Conservation (phyloP, 305 asterid genomes). For the Solanum hybrid region DNA sequence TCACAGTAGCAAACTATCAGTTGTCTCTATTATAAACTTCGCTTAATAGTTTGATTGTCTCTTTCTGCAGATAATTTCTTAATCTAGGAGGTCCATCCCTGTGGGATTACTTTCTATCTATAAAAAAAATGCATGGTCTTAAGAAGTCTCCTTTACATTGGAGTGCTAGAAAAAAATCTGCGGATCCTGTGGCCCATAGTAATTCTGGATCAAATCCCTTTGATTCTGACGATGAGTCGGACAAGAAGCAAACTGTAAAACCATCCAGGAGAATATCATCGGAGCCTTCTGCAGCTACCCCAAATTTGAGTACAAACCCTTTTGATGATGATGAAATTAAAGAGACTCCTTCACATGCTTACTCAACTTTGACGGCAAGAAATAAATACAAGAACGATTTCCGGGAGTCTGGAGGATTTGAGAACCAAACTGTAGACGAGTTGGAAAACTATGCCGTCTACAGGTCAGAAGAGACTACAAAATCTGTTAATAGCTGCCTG, state of each 20-base stretch:
- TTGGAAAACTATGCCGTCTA: constrained; percentile 65
- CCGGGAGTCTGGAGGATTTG: constrained; percentile 64
- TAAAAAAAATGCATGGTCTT: constrained; percentile 49
- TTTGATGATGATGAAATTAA: constrained; percentile 52
- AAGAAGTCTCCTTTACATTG: constrained; percentile 54
- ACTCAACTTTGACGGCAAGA: constrained; percentile 33
- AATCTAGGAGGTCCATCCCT: background rate
- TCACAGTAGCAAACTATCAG: background rate
- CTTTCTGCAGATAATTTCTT: constrained; percentile 3
- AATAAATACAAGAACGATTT: constrained; percentile 62
- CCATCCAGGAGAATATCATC: constrained; percentile 46
- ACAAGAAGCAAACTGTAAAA: constrained; percentile 37
- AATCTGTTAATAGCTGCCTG: constrained; percentile 52
- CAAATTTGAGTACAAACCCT: constrained; percentile 38
- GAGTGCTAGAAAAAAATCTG: constrained; percentile 41
- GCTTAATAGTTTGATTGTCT: background rate
- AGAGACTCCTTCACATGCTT: constrained; percentile 32
- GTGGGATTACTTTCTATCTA: background rate
- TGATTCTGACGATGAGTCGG: constrained; percentile 58
- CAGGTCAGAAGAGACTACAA: constrained; percentile 83
- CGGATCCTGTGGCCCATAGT: constrained; percentile 11
- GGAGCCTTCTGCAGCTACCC: constrained; percentile 41
- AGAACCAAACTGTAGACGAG: constrained; percentile 66
- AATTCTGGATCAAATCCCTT: constrained; percentile 51
- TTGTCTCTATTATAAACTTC: background rate